Percentiles rank a stretch among this genome's conserved stretches.
Evolutionary conservation across 1,284 basidiomycete species (phyloP).

Genomic region (Trichosporon sp.): DNA sequence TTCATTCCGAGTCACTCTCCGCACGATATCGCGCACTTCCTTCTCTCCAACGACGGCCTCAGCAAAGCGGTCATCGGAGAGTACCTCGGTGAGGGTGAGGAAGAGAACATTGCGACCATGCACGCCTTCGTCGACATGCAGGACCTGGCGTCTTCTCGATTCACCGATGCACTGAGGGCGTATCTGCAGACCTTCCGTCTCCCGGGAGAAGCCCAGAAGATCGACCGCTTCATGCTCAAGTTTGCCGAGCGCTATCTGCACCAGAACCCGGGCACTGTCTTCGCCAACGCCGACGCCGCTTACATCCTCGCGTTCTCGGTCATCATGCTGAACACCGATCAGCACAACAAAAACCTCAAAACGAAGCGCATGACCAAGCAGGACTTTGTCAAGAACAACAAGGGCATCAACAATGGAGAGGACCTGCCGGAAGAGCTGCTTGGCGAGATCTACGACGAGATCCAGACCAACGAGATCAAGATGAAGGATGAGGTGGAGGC

Average conservation of each 20-base stretch:
- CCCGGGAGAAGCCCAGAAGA: conserved; percentile 93
- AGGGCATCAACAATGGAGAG: conserved; percentile 83
- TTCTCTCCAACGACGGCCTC: conserved; percentile 84
- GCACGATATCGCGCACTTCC: conserved; percentile 76
- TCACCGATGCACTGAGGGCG: conserved; percentile 78
- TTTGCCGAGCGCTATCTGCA: conserved; percentile 92
- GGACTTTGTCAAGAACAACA: conserved; percentile 88
- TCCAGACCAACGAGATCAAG: conserved; percentile 81
- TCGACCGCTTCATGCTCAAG: conserved; percentile 97
- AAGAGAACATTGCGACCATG: conserved; percentile 83
- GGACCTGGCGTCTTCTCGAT: conserved; percentile 71
- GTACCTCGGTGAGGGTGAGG: conserved; percentile 91
- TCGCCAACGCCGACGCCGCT: conserved; percentile 75
- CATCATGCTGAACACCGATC: conserved; percentile 93
- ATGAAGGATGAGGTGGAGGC: conserved; percentile 94
- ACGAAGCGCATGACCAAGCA: conserved; percentile 76
- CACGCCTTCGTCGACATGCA: conserved; percentile 90
- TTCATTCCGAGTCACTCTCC: conserved; percentile 76
- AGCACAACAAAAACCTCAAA: conserved; percentile 89
- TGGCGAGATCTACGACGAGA: conserved; percentile 76
- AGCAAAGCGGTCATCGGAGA: conserved; percentile 96
- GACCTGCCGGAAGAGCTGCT: conserved; percentile 83
- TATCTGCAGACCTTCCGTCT: conserved; percentile 92
- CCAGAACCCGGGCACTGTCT: conserved; percentile 70
- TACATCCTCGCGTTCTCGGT: conserved; percentile 91